phyloP scores from a whole-genome alignment of 306 rosid species.

The Bauhinia variegata region DNA sequence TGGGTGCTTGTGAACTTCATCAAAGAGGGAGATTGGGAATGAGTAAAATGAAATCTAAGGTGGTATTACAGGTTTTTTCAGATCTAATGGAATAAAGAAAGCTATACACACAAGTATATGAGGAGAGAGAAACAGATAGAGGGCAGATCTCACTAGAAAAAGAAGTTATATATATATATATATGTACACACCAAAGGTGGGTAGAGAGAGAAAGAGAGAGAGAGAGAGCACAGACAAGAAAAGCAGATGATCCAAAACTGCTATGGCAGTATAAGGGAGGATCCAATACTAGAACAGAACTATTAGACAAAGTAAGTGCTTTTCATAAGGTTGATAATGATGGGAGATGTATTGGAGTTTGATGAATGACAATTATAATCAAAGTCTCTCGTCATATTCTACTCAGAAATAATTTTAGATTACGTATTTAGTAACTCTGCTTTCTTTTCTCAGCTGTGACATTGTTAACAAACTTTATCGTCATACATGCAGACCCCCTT shows the following conservation, averaged over 20 bases:
- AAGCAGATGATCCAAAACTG: constrained; percentile 53
- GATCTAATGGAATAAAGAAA: constrained; percentile 65
- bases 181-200: no score
- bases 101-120: constrained; percentile 23
- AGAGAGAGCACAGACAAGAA: constrained; percentile 36
- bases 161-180: no score
- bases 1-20: constrained; percentile 78
- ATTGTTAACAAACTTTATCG: constrained; percentile 54
- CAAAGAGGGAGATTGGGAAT: constrained; percentile 56
- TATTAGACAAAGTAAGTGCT: constrained; percentile 38
- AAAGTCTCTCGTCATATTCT: constrained; percentile 11
- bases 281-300: constrained; percentile 41
- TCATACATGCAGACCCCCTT: constrained; percentile 45
- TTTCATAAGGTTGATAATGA: constrained; percentile 36
- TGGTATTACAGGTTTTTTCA: constrained; percentile 44
- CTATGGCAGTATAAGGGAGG: constrained; percentile 45
- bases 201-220: no score
- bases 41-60: constrained; percentile 35
- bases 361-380: constrained; percentile 25
- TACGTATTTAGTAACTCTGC: constrained; percentile 29
- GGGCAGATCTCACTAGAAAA: no score
- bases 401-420: no score
- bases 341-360: constrained; percentile 35
- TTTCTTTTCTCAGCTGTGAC: constrained; percentile 54
- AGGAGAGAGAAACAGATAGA: no score